Base-by-base conservation (phyloP, 768 basidiomycete genomes). In the Amanita pseudoporphyria region DNA sequence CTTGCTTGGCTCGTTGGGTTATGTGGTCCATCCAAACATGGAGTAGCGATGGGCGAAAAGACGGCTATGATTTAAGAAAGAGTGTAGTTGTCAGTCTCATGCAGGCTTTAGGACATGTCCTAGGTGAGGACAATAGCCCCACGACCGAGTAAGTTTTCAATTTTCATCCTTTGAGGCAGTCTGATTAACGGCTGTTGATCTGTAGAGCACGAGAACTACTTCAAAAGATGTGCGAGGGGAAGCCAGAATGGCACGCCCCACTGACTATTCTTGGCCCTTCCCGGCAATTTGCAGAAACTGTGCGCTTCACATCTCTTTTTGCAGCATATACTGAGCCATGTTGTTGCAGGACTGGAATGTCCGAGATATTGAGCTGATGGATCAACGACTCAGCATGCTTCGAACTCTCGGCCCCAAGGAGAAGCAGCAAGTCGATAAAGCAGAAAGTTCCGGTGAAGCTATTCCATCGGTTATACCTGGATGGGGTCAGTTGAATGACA, bases 1-100 rank as follows among this genome's bases (percentile, higher is more conserved):
- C 71, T 48, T 84, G 80, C 55, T 66, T 88, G 9, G 81, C 82
- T 9, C 75, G 78, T 46, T 91, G 88, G 88, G 76, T 66, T 3
- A 65, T 70, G 18, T 90, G 87, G 87, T 67, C 70, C 26, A 60
- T 76, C 21, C 68, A 73, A 32, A 65, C 58, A 10, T 73, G 67
- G 65, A 64, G 64, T 7, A 57, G 53, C 14, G 61, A 60, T 18
- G 57, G 60, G 26, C 54, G 19, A 9, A 35, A 19, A 30, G 39
- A 58, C 12, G 73, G 71, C 22, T 55, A 56, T 13, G 69, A 77
- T 49, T 50, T 80, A 26, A 68, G 67, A 51, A 77, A 69, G 49
- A 72, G 78, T 36, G 58, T 69, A 1, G 62, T 79, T 21, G 57
- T 70, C 10, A 58, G 61, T 19, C 57, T 87, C 3, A 64, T 81